These are phyloP conservation scores for Chloranthus sessilifolius DNA, from an alignment of 164 flowering plant genomes.

Conservation along the genomic window DNA sequence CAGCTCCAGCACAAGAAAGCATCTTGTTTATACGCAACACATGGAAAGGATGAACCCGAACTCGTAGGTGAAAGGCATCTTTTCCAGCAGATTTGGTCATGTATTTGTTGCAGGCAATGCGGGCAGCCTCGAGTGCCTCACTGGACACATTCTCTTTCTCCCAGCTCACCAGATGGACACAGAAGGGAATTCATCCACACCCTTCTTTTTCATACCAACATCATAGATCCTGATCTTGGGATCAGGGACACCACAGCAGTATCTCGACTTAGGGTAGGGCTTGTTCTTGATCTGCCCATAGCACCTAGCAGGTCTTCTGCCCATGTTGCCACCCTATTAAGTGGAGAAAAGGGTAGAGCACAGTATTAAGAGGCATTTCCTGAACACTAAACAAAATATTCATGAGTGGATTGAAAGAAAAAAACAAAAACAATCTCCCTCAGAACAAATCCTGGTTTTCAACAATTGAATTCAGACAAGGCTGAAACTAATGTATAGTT, in stretches of 20 bases:
- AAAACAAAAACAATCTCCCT: slow-evolving; percentile 7
- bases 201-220: slow-evolving; percentile 36
- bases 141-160: slow-evolving; percentile 37
- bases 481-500: slow-evolving; percentile 18
- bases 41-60: slow-evolving; percentile 34
- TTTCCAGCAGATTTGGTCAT: slow-evolving; percentile 35
- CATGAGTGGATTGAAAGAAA: neutral
- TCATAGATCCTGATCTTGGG: slow-evolving; percentile 38
- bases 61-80: slow-evolving; percentile 32
- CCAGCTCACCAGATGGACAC: slow-evolving; percentile 37
- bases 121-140: slow-evolving; percentile 35
- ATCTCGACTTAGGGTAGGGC: slow-evolving; percentile 35
- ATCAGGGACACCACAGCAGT: slow-evolving; percentile 38
- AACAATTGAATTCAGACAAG: slow-evolving; percentile 19
- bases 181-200: slow-evolving; percentile 39
- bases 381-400: no score
- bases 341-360: no score
- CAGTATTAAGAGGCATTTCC: no score
- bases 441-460: slow-evolving; percentile 10
- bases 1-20: slow-evolving; percentile 43
- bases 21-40: slow-evolving; percentile 36
- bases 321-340: neutral
- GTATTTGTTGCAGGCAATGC: slow-evolving; percentile 35
- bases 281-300: slow-evolving; percentile 38
- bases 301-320: slow-evolving; percentile 25